phyloP scores from a whole-genome alignment of 208 protist species.

The Crithidia brevicula region DNA sequence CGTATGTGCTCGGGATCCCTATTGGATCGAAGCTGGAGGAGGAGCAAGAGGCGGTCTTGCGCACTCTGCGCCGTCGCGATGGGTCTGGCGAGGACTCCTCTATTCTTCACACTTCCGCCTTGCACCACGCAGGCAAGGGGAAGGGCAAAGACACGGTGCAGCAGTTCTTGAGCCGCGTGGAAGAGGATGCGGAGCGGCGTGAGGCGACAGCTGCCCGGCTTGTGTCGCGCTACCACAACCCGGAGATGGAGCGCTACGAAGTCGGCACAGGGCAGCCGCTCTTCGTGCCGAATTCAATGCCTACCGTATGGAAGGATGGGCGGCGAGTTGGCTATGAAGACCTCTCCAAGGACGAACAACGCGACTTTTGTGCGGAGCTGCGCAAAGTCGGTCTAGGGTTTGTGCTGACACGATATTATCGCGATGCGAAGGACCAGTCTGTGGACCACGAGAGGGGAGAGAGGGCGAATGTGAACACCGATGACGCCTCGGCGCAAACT shows the following conservation, averaged over 20 bases:
- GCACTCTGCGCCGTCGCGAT: conserved; percentile 12
- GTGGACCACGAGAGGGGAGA: conserved; percentile 6
- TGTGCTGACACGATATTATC: conserved; percentile 40
- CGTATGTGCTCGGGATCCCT: conserved; percentile 10
- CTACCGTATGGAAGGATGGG: conserved; percentile 54
- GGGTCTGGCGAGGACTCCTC: neutral
- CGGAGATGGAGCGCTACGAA: conserved; percentile 37
- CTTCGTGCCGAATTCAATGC: conserved; percentile 67
- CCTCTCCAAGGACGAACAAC: conserved; percentile 45
- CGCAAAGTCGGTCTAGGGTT: conserved; percentile 33
- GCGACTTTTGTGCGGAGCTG: conserved; percentile 35
- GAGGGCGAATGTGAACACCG: neutral
- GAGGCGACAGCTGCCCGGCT: conserved; percentile 32
- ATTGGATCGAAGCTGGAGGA: conserved; percentile 29
- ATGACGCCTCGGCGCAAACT: neutral
- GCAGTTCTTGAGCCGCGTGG: conserved; percentile 40
- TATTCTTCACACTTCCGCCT: neutral
- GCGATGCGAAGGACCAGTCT: conserved; percentile 17
- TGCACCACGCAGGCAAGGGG: neutral
- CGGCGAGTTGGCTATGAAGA: conserved; percentile 50
- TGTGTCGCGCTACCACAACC: conserved; percentile 35
- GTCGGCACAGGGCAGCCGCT: conserved; percentile 53
- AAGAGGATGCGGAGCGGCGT: conserved; percentile 46
- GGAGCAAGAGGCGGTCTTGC: conserved; percentile 33
- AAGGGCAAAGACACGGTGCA: conserved; percentile 18